Evolutionary conservation across 768 basidiomycete genomes (phyloP).

Genomic region (Psilocybe sp.): DNA sequence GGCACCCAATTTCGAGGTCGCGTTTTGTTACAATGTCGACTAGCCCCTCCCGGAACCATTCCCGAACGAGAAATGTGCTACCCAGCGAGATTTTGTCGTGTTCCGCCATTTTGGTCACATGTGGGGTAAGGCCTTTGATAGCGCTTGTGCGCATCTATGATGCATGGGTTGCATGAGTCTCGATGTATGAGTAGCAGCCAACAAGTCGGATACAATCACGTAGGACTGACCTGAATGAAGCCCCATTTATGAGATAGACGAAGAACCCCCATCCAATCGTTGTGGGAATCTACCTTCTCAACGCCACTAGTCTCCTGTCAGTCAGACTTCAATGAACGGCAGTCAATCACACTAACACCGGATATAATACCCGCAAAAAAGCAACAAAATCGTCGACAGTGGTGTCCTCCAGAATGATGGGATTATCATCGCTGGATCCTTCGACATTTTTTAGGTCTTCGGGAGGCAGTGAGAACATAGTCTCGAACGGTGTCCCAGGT

Average conservation of each 20-base stretch:
- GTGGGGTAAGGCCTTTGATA: not conserved
- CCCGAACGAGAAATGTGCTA: not conserved
- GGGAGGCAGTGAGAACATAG: no score
- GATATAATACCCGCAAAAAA: slow-evolving; percentile 1
- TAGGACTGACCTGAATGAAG: no score
- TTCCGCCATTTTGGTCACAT: not conserved
- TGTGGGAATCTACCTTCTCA: no score
- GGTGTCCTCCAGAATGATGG: slow-evolving; percentile 1
- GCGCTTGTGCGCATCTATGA: not conserved
- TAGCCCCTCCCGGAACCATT: not conserved
- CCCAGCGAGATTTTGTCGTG: not conserved
- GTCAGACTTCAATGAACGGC: no score
- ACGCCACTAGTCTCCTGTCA: no score
- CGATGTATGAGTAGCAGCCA: no score
- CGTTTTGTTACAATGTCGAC: not conserved
- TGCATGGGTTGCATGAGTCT: no score
- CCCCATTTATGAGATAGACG: no score
- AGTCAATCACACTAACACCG: not conserved
- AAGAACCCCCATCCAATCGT: no score
- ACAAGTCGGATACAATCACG: no score
- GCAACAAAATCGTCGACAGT: not conserved
- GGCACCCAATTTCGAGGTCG: not conserved
- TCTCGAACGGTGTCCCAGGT: slow-evolving; percentile 1
- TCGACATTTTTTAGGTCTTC: not conserved
- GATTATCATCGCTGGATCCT: slow-evolving; percentile 1